phyloP scores from a whole-genome alignment of 805 yeast genomes.

The Candida broadrunensis region DNA sequence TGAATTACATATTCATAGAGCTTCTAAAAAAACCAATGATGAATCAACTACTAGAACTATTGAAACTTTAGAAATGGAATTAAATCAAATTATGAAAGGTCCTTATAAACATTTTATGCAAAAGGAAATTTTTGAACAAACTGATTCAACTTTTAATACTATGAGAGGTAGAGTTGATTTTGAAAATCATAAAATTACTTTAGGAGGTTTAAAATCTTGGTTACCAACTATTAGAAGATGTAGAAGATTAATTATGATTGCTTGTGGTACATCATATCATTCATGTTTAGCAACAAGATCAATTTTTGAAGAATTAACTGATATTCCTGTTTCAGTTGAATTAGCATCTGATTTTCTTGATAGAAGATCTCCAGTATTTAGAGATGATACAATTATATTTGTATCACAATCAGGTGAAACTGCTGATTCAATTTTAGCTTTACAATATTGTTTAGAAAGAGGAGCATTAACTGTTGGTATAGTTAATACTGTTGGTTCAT shows the following conservation, averaged over 20 bases:
- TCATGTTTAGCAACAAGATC: constrained; percentile 97
- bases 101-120: constrained; percentile 96
- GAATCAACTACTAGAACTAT: constrained; percentile 94
- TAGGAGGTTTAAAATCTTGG: constrained; percentile 88
- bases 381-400: constrained; percentile 96
- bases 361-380: constrained; percentile 92
- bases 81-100: constrained; percentile 98
- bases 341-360: constrained; percentile 94
- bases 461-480: constrained; percentile 98
- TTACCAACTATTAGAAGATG: constrained; percentile 89
- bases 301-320: constrained; percentile 93
- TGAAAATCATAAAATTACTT: constrained; percentile 66
- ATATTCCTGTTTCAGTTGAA: constrained; percentile 89
- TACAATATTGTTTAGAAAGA: constrained; percentile 92
- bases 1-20: constrained; percentile 97
- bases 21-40: constrained; percentile 67
- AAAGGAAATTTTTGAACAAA: constrained; percentile 98
- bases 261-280: constrained; percentile 99
- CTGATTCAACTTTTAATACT: constrained; percentile 95
- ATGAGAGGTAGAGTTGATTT: constrained; percentile 99
- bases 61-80: constrained; percentile 94
- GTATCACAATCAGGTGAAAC: constrained; percentile 99
- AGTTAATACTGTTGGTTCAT: constrained; percentile 95
- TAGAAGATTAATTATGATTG: constrained; percentile 95
- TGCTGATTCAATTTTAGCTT: constrained; percentile 93